Percentiles rank a stretch among this genome's conserved stretches.
Evolutionary conservation across 805 yeast species (phyloP).

Genomic region (Ascoidea tarda): DNA sequence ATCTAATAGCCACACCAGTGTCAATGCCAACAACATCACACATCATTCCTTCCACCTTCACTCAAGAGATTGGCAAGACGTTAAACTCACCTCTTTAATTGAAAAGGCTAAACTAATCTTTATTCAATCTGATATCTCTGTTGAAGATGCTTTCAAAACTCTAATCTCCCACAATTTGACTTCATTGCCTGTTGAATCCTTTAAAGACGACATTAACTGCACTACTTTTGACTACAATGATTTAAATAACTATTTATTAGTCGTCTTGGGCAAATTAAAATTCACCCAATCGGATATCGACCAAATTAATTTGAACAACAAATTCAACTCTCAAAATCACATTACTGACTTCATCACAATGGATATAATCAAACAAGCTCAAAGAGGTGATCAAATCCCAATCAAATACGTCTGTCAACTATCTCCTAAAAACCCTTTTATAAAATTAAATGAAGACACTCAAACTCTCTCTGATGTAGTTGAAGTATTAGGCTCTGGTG

Average conservation of each 20-base stretch:
- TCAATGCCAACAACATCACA: background rate
- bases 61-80: slow-evolving; percentile 53
- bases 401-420: slow-evolving; percentile 77
- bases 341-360: slow-evolving; percentile 23
- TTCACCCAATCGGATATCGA: slow-evolving; percentile 13
- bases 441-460: slow-evolving; percentile 49
- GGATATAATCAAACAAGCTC: slow-evolving; percentile 43
- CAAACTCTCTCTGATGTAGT: slow-evolving; percentile 63
- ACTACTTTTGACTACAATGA: slow-evolving; percentile 87
- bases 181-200: slow-evolving; percentile 65
- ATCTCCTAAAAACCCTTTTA: slow-evolving; percentile 80
- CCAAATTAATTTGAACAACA: slow-evolving; percentile 11
- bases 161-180: slow-evolving; percentile 63
- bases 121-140: slow-evolving; percentile 53
- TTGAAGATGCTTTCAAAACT: slow-evolving; percentile 80
- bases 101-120: slow-evolving; percentile 66
- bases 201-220: slow-evolving; percentile 46
- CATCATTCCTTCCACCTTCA: background rate
- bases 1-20: background rate
- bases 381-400: slow-evolving; percentile 80
- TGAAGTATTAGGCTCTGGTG: slow-evolving; percentile 87
- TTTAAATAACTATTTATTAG: slow-evolving; percentile 69
- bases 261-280: slow-evolving; percentile 64
- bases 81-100: slow-evolving; percentile 57
- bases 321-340: slow-evolving; percentile 16